phyloP scores from a whole-genome alignment of 192 early-diverging fungal species.

The Geranomyces michiganensis region DNA sequence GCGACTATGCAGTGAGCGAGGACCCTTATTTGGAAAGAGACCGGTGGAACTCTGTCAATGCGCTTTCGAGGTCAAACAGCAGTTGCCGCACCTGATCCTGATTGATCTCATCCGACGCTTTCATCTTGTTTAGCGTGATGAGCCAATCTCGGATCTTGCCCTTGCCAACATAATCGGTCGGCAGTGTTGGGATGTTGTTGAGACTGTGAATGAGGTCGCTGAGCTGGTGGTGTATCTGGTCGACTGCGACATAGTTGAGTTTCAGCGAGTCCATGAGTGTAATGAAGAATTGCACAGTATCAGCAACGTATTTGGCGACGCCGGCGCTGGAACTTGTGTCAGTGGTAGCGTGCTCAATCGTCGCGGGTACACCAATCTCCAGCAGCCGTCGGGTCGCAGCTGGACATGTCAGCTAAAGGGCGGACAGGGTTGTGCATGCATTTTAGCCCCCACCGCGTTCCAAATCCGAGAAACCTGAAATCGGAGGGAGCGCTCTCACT shows the following conservation, averaged over 20 bases:
- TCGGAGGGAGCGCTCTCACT: slow-evolving; percentile 35
- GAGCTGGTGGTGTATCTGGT: slow-evolving; percentile 87
- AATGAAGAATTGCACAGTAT: slow-evolving; percentile 81
- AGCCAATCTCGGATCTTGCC: slow-evolving; percentile 86
- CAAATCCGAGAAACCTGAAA: too few relatives aligned
- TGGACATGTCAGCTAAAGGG: slow-evolving; percentile 70
- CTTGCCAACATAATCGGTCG: slow-evolving; percentile 80
- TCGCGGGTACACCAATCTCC: slow-evolving; percentile 95
- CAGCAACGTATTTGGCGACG: slow-evolving; percentile 76
- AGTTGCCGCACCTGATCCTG: slow-evolving; percentile 89
- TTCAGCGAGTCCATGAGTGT: slow-evolving; percentile 89
- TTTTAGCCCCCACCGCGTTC: neutral
- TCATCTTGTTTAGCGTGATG: slow-evolving; percentile 88
- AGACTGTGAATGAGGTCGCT: slow-evolving; percentile 85
- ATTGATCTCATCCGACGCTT: slow-evolving; percentile 83
- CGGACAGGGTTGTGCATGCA: neutral
- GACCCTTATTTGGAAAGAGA: slow-evolving; percentile 28
- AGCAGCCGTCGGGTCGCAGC: slow-evolving; percentile 80
- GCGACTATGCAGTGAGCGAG: neutral
- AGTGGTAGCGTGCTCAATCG: slow-evolving; percentile 83
- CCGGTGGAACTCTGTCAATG: slow-evolving; percentile 38
- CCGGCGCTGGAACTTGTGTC: slow-evolving; percentile 31
- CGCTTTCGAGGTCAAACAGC: slow-evolving; percentile 84
- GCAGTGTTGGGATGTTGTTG: slow-evolving; percentile 77
- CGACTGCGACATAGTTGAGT: slow-evolving; percentile 81